Conservation (phyloP, 2,329 filamentous ascomycete genomes). For the Lizonia empirigonia region DNA sequence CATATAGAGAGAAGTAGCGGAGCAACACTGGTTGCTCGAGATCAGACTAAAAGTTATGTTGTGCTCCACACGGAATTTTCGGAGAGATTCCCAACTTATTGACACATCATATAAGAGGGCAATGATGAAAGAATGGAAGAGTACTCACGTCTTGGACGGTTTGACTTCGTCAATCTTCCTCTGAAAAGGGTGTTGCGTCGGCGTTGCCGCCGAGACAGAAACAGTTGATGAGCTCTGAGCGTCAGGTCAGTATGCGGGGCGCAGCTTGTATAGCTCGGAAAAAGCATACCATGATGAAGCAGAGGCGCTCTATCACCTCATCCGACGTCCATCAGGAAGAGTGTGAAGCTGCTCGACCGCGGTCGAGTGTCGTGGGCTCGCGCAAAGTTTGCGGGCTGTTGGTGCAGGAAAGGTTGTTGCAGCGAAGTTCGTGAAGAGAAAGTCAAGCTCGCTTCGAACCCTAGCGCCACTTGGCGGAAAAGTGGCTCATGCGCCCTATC, state of each 20-base stretch:
- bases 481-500: constrained; percentile 11
- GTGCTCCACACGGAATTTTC: constrained; percentile 91
- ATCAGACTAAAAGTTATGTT: constrained; percentile 80
- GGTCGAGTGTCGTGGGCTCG: constrained; percentile 36
- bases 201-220: constrained; percentile 75
- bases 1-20: too few relatives aligned
- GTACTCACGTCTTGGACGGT: constrained; percentile 84
- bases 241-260: constrained; percentile 24
- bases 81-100: constrained; percentile 99
- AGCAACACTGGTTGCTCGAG: constrained; percentile 31
- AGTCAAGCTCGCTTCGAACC: constrained; percentile 35
- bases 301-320: constrained; percentile 39
- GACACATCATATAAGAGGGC: constrained; percentile 71
- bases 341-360: constrained; percentile 38
- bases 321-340: constrained; percentile 45
- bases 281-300: constrained; percentile 45
- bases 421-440: constrained; percentile 31
- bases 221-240: constrained; percentile 66
- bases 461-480: constrained; percentile 29
- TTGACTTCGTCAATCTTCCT: constrained; percentile 82
- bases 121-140: constrained; percentile 6
- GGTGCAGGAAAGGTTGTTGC: constrained; percentile 28
- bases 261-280: not conserved
- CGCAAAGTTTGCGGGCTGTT: constrained; percentile 40
- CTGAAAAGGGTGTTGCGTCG: constrained; percentile 76